Evolutionary conservation across 2,329 filamentous ascomycete species (phyloP).

Genomic region (Gaeumannomyces sp.): DNA sequence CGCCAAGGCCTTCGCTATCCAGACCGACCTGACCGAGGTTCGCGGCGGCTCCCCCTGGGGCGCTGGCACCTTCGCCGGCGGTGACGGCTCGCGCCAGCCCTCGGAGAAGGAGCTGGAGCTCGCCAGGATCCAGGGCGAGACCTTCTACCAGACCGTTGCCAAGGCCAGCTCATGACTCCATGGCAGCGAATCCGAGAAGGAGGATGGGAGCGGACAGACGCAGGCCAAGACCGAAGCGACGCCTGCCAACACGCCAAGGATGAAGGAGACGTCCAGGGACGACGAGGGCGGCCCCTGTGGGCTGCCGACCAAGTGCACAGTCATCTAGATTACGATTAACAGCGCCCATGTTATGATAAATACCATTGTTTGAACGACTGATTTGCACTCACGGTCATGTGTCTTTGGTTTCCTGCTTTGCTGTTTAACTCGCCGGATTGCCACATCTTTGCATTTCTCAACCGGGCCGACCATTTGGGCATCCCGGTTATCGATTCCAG

Average conservation of each 20-base stretch:
- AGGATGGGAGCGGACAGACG: no score
- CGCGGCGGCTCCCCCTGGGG: conserved; percentile 90
- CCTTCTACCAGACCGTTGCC: conserved; percentile 70
- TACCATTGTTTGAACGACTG: not conserved
- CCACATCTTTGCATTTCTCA: no score
- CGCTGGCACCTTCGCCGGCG: conserved; percentile 77
- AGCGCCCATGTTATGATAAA: not conserved
- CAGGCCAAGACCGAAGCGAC: not conserved
- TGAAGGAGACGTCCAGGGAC: conserved; percentile 11
- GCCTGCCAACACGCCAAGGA: not conserved
- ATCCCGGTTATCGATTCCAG: not conserved
- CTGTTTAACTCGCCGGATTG: not conserved
- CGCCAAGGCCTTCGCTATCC: conserved; percentile 65
- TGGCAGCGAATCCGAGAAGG: conserved; percentile 39
- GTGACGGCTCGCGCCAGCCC: conserved; percentile 81
- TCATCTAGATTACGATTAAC: conserved; percentile 10
- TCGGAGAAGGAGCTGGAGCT: conserved; percentile 67
- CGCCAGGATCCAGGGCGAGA: conserved; percentile 75
- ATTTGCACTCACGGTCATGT: no score
- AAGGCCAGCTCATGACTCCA: conserved; percentile 73
- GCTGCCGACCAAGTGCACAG: conserved; percentile 16
- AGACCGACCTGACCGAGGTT: conserved; percentile 69
- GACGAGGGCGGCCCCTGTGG: conserved; percentile 17
- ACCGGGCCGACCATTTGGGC: no score
- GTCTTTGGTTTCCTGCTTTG: not conserved